phyloP scores from a whole-genome alignment of 306 rosid genomes.

The Acacia crassicarpa region DNA sequence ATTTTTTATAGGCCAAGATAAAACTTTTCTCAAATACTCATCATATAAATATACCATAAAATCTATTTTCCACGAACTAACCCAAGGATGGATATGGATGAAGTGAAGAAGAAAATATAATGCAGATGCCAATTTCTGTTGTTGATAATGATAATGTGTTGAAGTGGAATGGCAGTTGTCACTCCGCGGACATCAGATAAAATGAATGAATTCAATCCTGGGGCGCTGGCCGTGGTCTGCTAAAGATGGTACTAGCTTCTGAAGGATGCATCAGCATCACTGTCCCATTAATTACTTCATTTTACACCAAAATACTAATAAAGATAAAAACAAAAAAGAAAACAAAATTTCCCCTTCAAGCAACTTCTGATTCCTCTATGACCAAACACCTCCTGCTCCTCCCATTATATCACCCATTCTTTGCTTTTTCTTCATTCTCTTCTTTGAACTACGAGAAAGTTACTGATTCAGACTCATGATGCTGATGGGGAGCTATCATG shows the following conservation, averaged over 20 bases:
- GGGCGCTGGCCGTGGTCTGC: conserved; percentile 36
- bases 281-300: conserved; percentile 27
- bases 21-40: too few relatives aligned
- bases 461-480: not conserved
- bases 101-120: too few relatives aligned
- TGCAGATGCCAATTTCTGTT: too few relatives aligned
- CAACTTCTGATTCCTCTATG: conserved; percentile 60
- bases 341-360: conserved; percentile 56
- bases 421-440: not conserved
- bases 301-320: not conserved
- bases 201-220: conserved; percentile 28
- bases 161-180: too few relatives aligned
- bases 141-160: too few relatives aligned
- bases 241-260: conserved; percentile 53
- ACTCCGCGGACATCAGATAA: too few relatives aligned
- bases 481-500: not conserved
- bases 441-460: not conserved
- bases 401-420: not conserved
- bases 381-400: not conserved
- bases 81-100: too few relatives aligned
- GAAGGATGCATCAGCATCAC: conserved; percentile 36
- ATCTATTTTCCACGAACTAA: too few relatives aligned
- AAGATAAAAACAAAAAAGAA: conserved; percentile 36
- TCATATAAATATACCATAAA: too few relatives aligned
- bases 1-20: too few relatives aligned